phyloP scores from a whole-genome alignment of 2,329 filamentous ascomycete species.

The Bipolaris cookei region DNA sequence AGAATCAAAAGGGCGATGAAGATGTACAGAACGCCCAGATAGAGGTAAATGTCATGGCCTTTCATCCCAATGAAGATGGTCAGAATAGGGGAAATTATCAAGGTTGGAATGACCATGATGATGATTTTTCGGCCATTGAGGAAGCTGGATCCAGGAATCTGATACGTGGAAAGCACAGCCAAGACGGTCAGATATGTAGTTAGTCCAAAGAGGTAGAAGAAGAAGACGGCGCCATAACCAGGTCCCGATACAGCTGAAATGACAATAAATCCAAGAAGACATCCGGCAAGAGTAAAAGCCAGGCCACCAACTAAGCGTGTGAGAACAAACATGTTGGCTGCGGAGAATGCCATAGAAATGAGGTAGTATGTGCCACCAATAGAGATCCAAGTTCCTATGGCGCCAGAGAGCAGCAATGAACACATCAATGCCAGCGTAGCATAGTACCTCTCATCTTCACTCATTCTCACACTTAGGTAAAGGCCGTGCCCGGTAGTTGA shows the following conservation, averaged over 20 bases:
- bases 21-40: constrained; percentile 60
- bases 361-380: constrained; percentile 69
- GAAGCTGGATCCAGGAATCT: constrained; percentile 62
- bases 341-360: constrained; percentile 62
- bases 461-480: constrained; percentile 66
- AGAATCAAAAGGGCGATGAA: constrained; percentile 61
- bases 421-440: constrained; percentile 66
- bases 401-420: constrained; percentile 64
- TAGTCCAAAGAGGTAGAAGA: constrained; percentile 64
- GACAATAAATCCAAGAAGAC: constrained; percentile 59
- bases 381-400: constrained; percentile 68
- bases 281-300: constrained; percentile 59
- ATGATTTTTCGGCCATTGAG: constrained; percentile 64
- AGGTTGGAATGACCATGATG: constrained; percentile 61
- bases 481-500: constrained; percentile 66
- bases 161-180: constrained; percentile 53
- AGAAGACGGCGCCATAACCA: constrained; percentile 62
- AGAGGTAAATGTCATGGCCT: constrained; percentile 62
- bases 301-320: constrained; percentile 60
- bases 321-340: constrained; percentile 62
- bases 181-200: constrained; percentile 66
- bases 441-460: constrained; percentile 55
- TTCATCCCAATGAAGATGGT: constrained; percentile 59
- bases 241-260: constrained; percentile 55
- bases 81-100: constrained; percentile 63